phyloP scores from a whole-genome alignment of 768 basidiomycete genomes.

The Leccinum variicolor region DNA sequence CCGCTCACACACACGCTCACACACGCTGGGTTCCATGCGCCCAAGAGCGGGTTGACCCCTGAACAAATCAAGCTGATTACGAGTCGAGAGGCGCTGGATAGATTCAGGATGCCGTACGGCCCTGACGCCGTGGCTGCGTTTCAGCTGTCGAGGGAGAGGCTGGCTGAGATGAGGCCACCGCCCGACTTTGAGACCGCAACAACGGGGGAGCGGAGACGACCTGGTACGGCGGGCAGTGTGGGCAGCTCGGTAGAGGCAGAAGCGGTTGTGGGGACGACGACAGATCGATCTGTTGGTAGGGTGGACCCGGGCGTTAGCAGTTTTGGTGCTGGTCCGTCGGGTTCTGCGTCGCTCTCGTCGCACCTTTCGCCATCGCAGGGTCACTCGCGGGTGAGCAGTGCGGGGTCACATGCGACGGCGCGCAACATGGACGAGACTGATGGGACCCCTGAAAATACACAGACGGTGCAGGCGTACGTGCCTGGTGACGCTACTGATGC shows the following conservation, averaged over 20 bases:
- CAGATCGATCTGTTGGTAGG: not conserved
- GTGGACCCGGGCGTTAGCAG: not conserved
- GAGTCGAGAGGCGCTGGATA: constrained; percentile 58
- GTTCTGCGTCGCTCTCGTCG: not conserved
- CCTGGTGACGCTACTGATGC: constrained; percentile 2
- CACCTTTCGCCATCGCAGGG: not conserved
- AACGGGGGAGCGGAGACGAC: not conserved
- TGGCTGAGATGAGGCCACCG: constrained; percentile 39
- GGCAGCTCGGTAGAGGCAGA: not conserved
- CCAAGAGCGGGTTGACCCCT: constrained; percentile 41
- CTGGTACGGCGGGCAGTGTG: not conserved
- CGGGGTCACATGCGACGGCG: constrained; percentile 13
- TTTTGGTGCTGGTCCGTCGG: not conserved
- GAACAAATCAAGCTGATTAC: constrained; percentile 67
- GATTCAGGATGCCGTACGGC: constrained; percentile 77
- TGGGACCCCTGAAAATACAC: not conserved
- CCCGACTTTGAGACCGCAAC: constrained; percentile 46
- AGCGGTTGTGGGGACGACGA: not conserved
- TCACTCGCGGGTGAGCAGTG: constrained; percentile 16
- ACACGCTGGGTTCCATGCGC: constrained; percentile 68
- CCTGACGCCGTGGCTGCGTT: constrained; percentile 62
- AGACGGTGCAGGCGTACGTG: not conserved
- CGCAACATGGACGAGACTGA: not conserved
- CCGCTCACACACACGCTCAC: constrained; percentile 72
- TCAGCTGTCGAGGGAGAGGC: constrained; percentile 42